Evolutionary conservation across 1,139 yeast genomes (phyloP), one percentile per base, ranked within the genome.

Genomic region (Scheffersomyces titani): DNA sequence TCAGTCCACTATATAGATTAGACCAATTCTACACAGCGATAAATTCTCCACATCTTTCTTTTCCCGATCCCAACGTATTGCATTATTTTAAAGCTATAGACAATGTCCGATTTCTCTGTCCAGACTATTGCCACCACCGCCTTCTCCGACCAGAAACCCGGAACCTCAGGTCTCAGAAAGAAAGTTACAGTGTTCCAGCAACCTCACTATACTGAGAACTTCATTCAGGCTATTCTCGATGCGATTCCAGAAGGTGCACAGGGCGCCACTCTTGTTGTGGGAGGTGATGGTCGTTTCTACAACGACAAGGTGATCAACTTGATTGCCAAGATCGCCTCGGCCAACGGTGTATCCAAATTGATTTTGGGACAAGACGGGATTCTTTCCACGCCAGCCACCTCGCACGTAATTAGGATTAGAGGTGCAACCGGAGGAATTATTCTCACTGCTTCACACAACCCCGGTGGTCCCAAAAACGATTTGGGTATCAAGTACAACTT

Each of bases 281-380:
- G 99, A 57, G 99, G 99, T 59, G 99, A 94, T 71, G 99, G 99
- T 55, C 87, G 99, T 65, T 94, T 80, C 80, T 94, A 91, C 78
- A 93, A 93, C 70, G 90, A 87, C 65, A 82, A 81, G 48, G 94
- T 92, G 46, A 85, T 94, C 67, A 92, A 92, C 70, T 76, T 89
- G 69, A 94, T 94, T 66, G 88, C 90, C 49, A 77, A 86, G 62
- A 92, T 94, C 56, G 88, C 91, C 58, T 96, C 97, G 50, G 99
- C 96, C 53, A 94, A 94, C 71, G 97, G 97, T 45, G 97, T 93
- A 55, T 78, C 80, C 65, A 92, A 92, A 72, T 77, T 94, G 67
- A 88, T 93, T 62, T 81, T 94, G 63, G 99, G 99, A 56, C 91
- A 91, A 68, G 68, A 89, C 65, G 98, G 98, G 22, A 81, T 94